Conservation (phyloP, 2,329 filamentous ascomycete species). For the Colletotrichum orbiculare region DNA sequence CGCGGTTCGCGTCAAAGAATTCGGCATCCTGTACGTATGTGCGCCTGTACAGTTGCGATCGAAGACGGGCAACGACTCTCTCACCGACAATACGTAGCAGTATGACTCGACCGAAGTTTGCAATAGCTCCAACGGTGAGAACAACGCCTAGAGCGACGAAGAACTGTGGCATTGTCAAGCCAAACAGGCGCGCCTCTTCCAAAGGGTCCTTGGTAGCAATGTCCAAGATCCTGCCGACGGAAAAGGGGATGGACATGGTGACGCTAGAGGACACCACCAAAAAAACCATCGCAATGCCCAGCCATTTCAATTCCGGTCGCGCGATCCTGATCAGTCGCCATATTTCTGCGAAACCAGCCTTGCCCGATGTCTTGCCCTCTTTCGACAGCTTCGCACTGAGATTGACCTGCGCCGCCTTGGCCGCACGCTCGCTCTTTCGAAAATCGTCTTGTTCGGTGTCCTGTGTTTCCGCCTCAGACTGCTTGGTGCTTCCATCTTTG, state of each 20-base stretch:
- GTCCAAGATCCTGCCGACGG: constrained; percentile 95
- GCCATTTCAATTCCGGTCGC: constrained; percentile 81
- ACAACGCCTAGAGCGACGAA: constrained; percentile 83
- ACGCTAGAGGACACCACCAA: constrained; percentile 90
- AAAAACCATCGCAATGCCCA: constrained; percentile 83
- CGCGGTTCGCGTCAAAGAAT: constrained; percentile 97
- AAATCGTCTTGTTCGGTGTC: constrained; percentile 55
- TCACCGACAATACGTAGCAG: constrained; percentile 95
- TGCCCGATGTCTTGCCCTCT: constrained; percentile 71
- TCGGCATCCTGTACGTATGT: constrained; percentile 98
- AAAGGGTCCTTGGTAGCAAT: constrained; percentile 80
- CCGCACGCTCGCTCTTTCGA: constrained; percentile 82
- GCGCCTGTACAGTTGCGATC: constrained; percentile 88
- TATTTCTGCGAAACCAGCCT: constrained; percentile 78
- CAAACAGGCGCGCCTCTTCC: constrained; percentile 80
- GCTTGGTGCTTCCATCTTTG: constrained; percentile 39
- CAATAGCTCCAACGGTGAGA: constrained; percentile 83
- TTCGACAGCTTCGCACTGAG: constrained; percentile 88
- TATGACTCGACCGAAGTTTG: constrained; percentile 94
- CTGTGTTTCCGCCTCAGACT: constrained; percentile 47
- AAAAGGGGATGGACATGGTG: constrained; percentile 96
- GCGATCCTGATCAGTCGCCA: constrained; percentile 91
- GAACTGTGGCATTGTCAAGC: constrained; percentile 86
- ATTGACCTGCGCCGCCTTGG: constrained; percentile 89
- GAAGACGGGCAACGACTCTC: constrained; percentile 88